Base-by-base conservation (phyloP, 805 yeast species). In the Wickerhamomyces silvicola region DNA sequence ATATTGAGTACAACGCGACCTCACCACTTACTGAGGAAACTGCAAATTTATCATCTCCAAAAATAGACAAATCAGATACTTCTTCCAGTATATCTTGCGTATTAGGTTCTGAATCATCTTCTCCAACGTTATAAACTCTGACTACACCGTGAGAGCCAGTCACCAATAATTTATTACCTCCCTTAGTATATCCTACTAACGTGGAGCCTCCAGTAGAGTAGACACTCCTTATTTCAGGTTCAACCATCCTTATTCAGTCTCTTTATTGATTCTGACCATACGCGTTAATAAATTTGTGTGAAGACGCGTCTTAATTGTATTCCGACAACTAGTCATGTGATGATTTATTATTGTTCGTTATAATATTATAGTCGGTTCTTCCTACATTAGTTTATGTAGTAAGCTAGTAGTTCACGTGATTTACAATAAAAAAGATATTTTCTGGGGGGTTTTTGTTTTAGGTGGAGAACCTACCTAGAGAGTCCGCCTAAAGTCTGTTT, bases 191-290 rank as follows among this genome's bases (percentile, higher is more conserved):
- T 1, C 31, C 25, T 3, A 33, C 48, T 6, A 38, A 17, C 5
- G 54, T 46, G 9, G 24, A 9, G 2, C 54, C 50, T 2, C 54
- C 54, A 18, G 46, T 37, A 5, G 54, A 33, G 37, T 38, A 50
- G 16, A 42, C 53, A 17, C 31, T 41, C 15, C 41, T 37, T 8
- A 37, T 25, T 25, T 39, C 46, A 12, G 39, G 29, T 18, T 39
- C 37, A 2, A 35, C 37, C 50, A 45, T 42, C 10, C 10, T 24
- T 19, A 2, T 15, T 22, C 9, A n/a, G 15, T 16, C n/a, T 25
- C 13, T 10, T 16, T 4, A 7, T 22, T n/a, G 8, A 7, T 4
- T 26, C 19, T n/a, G n/a, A n/a, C n/a, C 22, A 19, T 8, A 19
- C 22, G 22, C 22, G 10, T 19, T 10, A 10, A 19, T 8, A 8